Evolutionary conservation across 2,329 filamentous ascomycete genomes (phyloP), one percentile per base, ranked within the genome.

Genomic region (Alternaria sp.): DNA sequence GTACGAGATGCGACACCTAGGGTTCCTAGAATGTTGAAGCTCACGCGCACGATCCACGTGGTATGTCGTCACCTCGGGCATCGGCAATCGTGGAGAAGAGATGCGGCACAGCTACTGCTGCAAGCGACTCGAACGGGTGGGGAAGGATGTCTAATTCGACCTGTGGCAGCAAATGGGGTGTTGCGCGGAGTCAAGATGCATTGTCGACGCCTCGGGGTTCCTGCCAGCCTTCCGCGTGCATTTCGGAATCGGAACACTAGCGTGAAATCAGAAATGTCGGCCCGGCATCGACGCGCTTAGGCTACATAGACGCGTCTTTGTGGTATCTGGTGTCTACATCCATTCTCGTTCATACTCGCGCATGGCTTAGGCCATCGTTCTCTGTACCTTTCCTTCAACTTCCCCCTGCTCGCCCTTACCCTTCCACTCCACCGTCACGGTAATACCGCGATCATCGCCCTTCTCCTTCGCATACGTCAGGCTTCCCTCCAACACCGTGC

Each of bases 391-490:
- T 17, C 80, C 75, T 13, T 67, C 74, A 5, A 77, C 67, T 45
- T 75, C 74, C 1, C 74, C 74, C 6, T 69, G 64, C 23, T 57
- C 62, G 1, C 76, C 74, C 44, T 74, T 72, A 0, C 71, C 73
- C 54, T 78, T 74, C 81, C 81, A 82, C 25, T 72, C 66, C 13
- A 82, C 69, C 21, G 74, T 75, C 17, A 83, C 80, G n/a, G 79
- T 79, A 26, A 82, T 74, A 1, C 75, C 79, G 12, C 81, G 68
- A 49, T 75, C 76, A 65, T 81, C 80, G 8, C 75, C 75, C 65
- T 77, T 79, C 68, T 89, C 87, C 70, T 91, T 91, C 57, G 87
- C 83, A 77, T 94, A 96, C 44, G 86, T 86, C 57, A 97, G 83
- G 47, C 87, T 85, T 10, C 93, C 93, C 52, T 83, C 83, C 19